Evolutionary conservation across 352 stramenopile species (phyloP), one percentile per base, ranked within the genome.

Genomic region (Phytophthora pinifolia): DNA sequence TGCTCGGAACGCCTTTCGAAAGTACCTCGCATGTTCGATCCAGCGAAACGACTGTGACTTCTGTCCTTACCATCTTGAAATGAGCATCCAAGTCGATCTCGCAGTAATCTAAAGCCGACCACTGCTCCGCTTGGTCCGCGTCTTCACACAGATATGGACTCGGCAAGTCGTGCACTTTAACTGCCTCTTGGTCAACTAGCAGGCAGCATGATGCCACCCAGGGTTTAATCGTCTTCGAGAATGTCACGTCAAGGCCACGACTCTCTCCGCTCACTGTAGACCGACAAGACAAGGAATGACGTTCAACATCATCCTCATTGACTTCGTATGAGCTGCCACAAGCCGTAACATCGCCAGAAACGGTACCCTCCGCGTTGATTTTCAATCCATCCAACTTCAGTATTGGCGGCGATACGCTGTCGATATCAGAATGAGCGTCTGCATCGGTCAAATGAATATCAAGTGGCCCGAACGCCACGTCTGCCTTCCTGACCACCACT

Each of bases 21-120:
- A 89, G 59, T 6, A 91, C 62, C 0, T 54, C 50, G n/a, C 76
- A 91, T 6, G 30, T 62, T 32, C 59, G 53, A 12, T 69, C 53
- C 15, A 78, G 53, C 35, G 67, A 59, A 14, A 59, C 42, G 6
- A 86, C 41, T 3, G 67, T 42, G 8, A 88, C 9, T 15, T 82
- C 65, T 3, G 50, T 77, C 20, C 79, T 83, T 9, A 68, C 20
- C 13, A 87, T 30, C 52, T 91, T 93, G 53, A 80, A 62, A 32
- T 91, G 79, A 18, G 79, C 58, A 45, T 88, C 72, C 47, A 90
- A 38, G 31, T 86, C 66, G 1, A 74, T 49, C 8, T 60, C 54
- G 9, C 74, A 54, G 29, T 41, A 60, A 10, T 63, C 46, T n/a
- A 62, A 30, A 38, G 20, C n/a, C 10, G 55, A 43, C 33, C 14